phyloP scores from a whole-genome alignment of 352 stramenopile species.

The Albugo candida region DNA sequence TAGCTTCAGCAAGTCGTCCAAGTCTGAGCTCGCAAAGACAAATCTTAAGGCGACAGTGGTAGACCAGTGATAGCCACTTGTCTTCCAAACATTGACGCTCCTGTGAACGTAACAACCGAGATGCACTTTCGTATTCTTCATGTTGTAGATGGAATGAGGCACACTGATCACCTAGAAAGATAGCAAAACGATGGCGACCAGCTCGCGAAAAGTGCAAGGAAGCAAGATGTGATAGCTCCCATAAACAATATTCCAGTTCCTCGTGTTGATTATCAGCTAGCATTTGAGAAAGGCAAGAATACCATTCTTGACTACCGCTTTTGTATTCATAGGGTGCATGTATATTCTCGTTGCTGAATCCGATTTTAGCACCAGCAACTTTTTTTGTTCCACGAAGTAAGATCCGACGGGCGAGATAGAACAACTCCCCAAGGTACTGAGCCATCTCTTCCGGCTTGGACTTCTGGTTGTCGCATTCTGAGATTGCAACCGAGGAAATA shows the following conservation, averaged over 20 bases:
- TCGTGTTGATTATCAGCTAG: constrained; percentile 14
- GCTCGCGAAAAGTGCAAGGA: constrained; percentile 57
- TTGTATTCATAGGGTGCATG: background rate
- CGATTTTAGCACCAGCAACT: background rate
- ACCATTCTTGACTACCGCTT: constrained; percentile 16
- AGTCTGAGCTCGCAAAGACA: constrained; percentile 34
- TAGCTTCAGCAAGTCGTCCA: constrained; percentile 25
- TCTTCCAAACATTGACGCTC: constrained; percentile 55
- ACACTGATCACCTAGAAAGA: constrained; percentile 55
- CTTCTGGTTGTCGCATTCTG: constrained; percentile 18
- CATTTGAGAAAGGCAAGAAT: constrained; percentile 23
- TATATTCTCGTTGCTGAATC: too few relatives aligned
- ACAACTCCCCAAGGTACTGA: constrained; percentile 30
- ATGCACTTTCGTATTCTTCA: constrained; percentile 41
- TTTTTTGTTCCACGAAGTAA: constrained; percentile 8
- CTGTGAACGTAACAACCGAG: constrained; percentile 36
- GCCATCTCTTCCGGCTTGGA: constrained; percentile 42
- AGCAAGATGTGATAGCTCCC: constrained; percentile 49
- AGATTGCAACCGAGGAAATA: constrained; percentile 24
- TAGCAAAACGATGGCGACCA: constrained; percentile 47
- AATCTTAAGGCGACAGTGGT: constrained; percentile 27
- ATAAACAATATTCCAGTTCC: constrained; percentile 34
- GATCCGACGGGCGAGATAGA: constrained; percentile 49
- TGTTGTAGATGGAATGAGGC: constrained; percentile 33
- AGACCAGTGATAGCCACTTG: constrained; percentile 48